Conservation (phyloP, 2,329 filamentous ascomycete species). For the Bertia moriformis region DNA sequence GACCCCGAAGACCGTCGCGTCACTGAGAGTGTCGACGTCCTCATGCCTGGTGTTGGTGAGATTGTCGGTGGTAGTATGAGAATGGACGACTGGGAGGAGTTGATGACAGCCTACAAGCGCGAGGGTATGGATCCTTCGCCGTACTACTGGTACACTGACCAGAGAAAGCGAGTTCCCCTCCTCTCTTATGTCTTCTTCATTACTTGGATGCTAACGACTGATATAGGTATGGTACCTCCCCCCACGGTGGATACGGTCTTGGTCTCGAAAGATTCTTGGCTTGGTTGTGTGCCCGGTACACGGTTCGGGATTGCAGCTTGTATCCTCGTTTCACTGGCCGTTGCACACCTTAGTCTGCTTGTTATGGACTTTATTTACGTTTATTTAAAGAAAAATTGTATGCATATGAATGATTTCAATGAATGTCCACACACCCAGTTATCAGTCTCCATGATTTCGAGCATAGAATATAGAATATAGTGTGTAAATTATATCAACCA, state of each 20-base stretch:
- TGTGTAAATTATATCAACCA: no score
- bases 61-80: constrained; percentile 96
- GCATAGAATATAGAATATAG: no score
- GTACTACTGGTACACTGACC: constrained; percentile 98
- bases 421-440: no score
- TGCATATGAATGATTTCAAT: no score
- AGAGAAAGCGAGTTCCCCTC: constrained; percentile 61
- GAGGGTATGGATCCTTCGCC: constrained; percentile 71
- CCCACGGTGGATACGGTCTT: constrained; percentile 85
- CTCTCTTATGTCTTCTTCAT: neutral
- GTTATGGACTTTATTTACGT: no score
- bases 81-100: constrained; percentile 78
- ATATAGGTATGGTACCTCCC: constrained; percentile 69
- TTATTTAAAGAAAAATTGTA: no score
- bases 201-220: neutral
- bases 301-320: neutral
- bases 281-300: constrained; percentile 6
- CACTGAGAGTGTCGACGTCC: constrained; percentile 76
- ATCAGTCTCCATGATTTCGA: no score
- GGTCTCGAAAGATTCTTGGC: constrained; percentile 62
- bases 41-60: constrained; percentile 89
- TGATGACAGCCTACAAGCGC: constrained; percentile 74
- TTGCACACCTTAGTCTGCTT: constrained; percentile 34
- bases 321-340: constrained; percentile 24
- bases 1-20: constrained; percentile 65